A percentile compares a stretch with the other conserved stretches of the same genome.
phyloP scores from a whole-genome alignment of 768 basidiomycete genomes.

The Lactifluus volemus region DNA sequence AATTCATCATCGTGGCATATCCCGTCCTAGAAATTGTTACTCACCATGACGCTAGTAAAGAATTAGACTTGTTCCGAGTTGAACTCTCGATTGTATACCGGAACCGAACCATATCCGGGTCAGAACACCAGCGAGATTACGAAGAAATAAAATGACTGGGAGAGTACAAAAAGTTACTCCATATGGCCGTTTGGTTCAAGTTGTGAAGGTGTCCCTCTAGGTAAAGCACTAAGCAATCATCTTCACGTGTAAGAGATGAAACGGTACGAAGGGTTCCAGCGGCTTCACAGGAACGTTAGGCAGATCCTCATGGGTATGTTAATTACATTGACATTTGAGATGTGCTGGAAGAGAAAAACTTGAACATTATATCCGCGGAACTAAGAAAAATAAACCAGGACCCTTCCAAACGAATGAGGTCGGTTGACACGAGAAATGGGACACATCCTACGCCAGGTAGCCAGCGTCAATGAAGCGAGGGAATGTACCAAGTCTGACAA shows the following conservation, averaged over 20 bases:
- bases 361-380: neutral
- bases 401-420: slow-evolving; percentile 71
- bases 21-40: slow-evolving; percentile 10
- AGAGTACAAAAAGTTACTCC: slow-evolving; percentile 58
- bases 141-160: slow-evolving; percentile 66
- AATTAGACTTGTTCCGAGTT: slow-evolving; percentile 44
- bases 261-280: slow-evolving; percentile 85
- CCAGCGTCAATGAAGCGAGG: neutral
- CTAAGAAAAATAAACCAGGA: neutral
- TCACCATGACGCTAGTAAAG: slow-evolving; percentile 77
- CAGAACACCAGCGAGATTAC: slow-evolving; percentile 78
- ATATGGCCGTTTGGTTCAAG: slow-evolving; percentile 54
- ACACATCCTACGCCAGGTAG: slow-evolving; percentile 40
- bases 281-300: slow-evolving; percentile 86
- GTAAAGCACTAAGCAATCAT: slow-evolving; percentile 60
- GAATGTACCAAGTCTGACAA: slow-evolving; percentile 60
- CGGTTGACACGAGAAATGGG: slow-evolving; percentile 57
- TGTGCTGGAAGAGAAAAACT: slow-evolving; percentile 41
- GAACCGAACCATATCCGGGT: slow-evolving; percentile 44
- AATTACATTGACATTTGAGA: slow-evolving; percentile 80
- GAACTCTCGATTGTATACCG: slow-evolving; percentile 49
- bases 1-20: neutral
- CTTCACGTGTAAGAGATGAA: slow-evolving; percentile 76
- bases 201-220: slow-evolving; percentile 61
- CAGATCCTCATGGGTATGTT: slow-evolving; percentile 67